Percentiles rank a stretch among this genome's conserved stretches.
These are phyloP conservation scores for Talaromyces liani DNA, from an alignment of 495 filamentous ascomycete species.

Conservation along the genomic window DNA sequence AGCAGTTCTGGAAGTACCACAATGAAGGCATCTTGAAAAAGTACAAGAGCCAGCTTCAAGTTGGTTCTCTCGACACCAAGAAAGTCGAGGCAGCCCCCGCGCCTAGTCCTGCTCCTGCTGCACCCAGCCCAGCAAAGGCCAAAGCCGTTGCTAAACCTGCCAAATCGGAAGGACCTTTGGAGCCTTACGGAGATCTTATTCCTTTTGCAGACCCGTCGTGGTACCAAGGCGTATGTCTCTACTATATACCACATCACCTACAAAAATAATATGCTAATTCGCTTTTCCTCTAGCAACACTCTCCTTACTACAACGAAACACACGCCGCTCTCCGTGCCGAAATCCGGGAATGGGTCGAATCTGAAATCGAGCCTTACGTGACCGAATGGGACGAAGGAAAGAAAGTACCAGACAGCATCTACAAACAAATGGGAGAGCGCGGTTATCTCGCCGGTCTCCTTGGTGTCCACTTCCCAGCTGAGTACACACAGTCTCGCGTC, in stretches of 20 bases:
- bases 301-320: constrained; percentile 89
- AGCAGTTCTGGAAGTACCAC: constrained; percentile 99
- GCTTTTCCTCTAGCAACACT: constrained; percentile 61
- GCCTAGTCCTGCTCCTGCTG: constrained; percentile 45
- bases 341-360: constrained; percentile 85
- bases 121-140: constrained; percentile 44
- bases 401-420: constrained; percentile 78
- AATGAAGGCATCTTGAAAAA: constrained; percentile 93
- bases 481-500: constrained; percentile 62
- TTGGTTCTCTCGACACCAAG: constrained; percentile 88
- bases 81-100: constrained; percentile 47
- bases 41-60: constrained; percentile 76
- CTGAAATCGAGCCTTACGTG: constrained; percentile 83
- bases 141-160: constrained; percentile 41
- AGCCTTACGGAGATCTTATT: constrained; percentile 78
- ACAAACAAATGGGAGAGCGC: constrained; percentile 88
- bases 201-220: constrained; percentile 89
- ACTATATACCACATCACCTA: background rate
- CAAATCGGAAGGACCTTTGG: constrained; percentile 58
- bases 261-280: background rate
- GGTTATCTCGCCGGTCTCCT: constrained; percentile 89
- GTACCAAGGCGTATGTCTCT: constrained; percentile 84
- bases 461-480: constrained; percentile 66
- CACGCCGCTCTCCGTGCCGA: constrained; percentile 86
- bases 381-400: constrained; percentile 96